phyloP scores from a whole-genome alignment of 2,329 filamentous ascomycete genomes.

The Scedosporium dehoogii region DNA sequence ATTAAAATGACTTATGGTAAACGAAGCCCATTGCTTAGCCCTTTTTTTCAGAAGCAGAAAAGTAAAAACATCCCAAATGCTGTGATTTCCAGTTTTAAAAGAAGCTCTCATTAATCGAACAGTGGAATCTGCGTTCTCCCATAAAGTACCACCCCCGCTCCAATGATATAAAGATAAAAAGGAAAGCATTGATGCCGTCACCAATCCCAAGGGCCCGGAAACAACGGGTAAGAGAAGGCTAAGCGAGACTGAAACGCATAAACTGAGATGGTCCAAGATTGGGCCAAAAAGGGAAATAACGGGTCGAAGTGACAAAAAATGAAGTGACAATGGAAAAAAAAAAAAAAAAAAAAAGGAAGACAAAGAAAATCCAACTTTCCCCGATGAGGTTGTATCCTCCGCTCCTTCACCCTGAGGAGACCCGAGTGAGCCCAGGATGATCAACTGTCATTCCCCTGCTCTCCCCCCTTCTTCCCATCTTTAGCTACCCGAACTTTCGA shows the following conservation, averaged over 20 bases:
- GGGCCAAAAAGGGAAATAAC: not conserved
- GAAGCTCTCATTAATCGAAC: too few species aligned
- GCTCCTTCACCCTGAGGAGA: too few species aligned
- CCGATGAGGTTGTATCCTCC: too few species aligned
- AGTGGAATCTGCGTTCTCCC: not conserved
- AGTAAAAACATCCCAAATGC: too few species aligned
- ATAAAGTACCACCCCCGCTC: not conserved
- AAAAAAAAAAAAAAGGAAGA: not conserved
- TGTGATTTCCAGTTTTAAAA: too few species aligned
- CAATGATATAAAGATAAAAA: not conserved
- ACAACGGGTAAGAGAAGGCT: not conserved
- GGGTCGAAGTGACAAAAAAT: not conserved
- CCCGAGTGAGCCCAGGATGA: too few species aligned
- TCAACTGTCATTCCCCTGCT: not conserved
- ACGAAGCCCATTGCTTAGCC: too few species aligned
- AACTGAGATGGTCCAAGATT: not conserved
- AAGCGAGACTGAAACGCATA: slow-evolving; percentile 2
- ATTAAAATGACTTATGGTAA: too few species aligned
- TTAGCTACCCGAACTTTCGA: not conserved
- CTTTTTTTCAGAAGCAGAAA: too few species aligned
- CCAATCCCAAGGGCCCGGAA: not conserved
- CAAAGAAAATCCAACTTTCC: too few species aligned
- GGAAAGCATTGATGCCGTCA: not conserved
- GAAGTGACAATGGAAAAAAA: not conserved
- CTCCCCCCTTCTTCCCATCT: not conserved